Evolutionary conservation across 768 basidiomycete genomes (phyloP), one percentile per base, ranked within the genome.

Genomic region (Termitomyces sp.): DNA sequence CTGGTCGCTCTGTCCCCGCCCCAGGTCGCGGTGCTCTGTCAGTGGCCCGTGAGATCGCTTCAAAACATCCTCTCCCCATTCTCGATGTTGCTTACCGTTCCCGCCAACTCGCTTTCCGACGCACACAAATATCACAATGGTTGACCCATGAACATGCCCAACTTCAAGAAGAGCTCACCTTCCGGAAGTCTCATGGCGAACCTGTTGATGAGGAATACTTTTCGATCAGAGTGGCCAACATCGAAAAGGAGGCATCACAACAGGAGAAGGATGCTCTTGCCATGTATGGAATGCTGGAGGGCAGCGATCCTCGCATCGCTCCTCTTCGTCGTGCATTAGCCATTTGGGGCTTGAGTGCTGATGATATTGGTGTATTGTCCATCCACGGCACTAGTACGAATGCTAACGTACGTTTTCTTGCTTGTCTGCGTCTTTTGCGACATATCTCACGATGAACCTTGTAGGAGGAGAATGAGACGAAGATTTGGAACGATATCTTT

Each of bases 1-100:
- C 97, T 60, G 97, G 97, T 18, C 94, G 97, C 52, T 98, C 95
- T 4, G 87, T 99, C 58, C 97, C 97, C 47, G 97, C 97, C 60
- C 97, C 97, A 51, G 97, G 97, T 58, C 88, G 88, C 59, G 97
- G 97, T 64, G 91, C 94, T 30, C 83, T 99, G 41, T 85, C 87
- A 11, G 86, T 95, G 57, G 97, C 94, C 15, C 83, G 94, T 61
- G 87, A 98, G 76, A 76, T 96, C 46, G 79, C 87, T 8, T 83
- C 90, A 2, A 88, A 89, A 67, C 82, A 90, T 58, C 85, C 93
- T 36, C 77, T 88, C 12, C 90, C 89, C 5, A 84, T 90, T 58
- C 87, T 99, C 60, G 86, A 91, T 66, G 71, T 97, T 65, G 81
- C 83, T 22, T 98, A 99, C 74, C 93, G 97, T 59, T 81, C 91